Evolutionary conservation across 139 green algal genomes (phyloP), one percentile per base, ranked within the genome.

Genomic region (Closterium sp.): DNA sequence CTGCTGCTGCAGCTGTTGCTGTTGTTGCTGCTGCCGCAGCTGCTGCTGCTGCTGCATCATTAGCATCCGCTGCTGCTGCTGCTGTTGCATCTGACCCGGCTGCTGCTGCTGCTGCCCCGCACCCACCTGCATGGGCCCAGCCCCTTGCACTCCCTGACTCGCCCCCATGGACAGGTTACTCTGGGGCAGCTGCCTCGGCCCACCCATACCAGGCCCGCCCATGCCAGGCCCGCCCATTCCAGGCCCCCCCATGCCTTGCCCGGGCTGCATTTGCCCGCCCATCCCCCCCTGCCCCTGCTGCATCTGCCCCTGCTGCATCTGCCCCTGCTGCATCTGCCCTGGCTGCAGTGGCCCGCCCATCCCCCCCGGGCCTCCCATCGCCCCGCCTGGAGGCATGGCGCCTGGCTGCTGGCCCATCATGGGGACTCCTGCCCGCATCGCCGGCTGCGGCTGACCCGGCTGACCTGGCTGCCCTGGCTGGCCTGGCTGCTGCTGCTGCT

Each of bases 21-120:
- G n/a, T n/a, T 33, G 32, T 9, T 84, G 55, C 32, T 89, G 55
- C 86, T 64, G n/a, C 86, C 32, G 86, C 10, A 84, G 86, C 30
- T 64, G 8, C 86, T 34, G 86, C 30, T 89, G 86, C 32, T 35
- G 86, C 30, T 84, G 30, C 33, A 28, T 12, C 33, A 28, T 12
- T 16, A 28, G 84, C n/a, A 69, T 28, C n/a, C 43, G 3, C 25
- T 89, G 85, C 28, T 89, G 85, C 85, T 89, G 85, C 25, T 34
- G 8, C n/a, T 89, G 85, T 6, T 55, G 36, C 36, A 55, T 55
- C 36, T 55, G 36, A 12, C 36, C 36, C 28, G 43, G 85, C 12
- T 89, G 86, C 84, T 87, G 84, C 31, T 55, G 30, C 32, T 89
- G 86, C 31, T 89, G 86, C 55, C 35, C 86, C 9, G 55, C 35